These are phyloP conservation scores for Mycena haematopus DNA, from an alignment of 768 basidiomycete species.

Conservation along the genomic window DNA sequence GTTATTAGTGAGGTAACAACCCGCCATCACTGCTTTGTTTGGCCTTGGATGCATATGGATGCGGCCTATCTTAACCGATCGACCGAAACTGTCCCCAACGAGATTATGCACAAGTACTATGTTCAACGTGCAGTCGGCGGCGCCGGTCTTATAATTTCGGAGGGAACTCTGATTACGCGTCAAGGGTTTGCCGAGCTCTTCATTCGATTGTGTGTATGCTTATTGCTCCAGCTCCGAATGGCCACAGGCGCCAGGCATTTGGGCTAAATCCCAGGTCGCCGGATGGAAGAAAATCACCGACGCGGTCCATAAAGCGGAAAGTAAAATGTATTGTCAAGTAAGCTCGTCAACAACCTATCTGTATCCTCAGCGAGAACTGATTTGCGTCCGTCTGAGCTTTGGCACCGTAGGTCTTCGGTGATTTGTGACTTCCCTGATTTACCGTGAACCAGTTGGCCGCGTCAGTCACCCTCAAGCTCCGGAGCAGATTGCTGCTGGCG, in stretches of 20 bases:
- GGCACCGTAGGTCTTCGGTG: conserved; percentile 31
- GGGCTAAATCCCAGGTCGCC: conserved; percentile 50
- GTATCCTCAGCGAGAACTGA: background rate
- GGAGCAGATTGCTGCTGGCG: conserved; percentile 46
- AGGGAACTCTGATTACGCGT: conserved; percentile 47
- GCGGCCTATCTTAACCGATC: no score
- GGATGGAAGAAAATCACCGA: conserved; percentile 55
- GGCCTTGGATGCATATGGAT: no score
- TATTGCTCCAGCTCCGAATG: conserved; percentile 33
- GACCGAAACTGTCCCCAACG: conserved; percentile 44
- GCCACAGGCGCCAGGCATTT: conserved; percentile 46
- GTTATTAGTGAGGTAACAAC: no score
- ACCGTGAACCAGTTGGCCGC: conserved; percentile 6
- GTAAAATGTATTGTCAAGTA: conserved; percentile 52
- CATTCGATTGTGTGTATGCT: background rate
- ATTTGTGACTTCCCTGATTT: background rate
- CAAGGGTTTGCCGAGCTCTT: conserved; percentile 44
- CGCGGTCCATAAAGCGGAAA: conserved; percentile 52
- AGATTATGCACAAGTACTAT: conserved; percentile 48
- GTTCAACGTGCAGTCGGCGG: conserved; percentile 44
- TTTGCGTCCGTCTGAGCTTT: conserved; percentile 40
- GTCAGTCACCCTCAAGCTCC: conserved; percentile 27
- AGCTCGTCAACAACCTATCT: background rate
- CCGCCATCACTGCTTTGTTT: no score
- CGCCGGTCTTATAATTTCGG: conserved; percentile 46